phyloP scores from a whole-genome alignment of 371 early-diverging fungal species.

The Circinella umbellata region DNA sequence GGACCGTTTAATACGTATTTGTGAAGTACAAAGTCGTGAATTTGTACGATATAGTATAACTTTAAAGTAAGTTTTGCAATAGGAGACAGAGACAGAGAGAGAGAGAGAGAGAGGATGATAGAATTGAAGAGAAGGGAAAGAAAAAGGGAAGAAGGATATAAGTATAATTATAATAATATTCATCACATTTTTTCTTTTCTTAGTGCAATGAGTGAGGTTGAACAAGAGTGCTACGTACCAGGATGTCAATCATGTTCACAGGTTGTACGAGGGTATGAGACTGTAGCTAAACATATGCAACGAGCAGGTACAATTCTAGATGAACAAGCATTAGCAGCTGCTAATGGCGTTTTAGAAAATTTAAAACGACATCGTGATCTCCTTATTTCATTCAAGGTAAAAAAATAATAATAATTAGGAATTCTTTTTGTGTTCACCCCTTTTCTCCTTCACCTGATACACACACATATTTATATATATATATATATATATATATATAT shows the following conservation, averaged over 20 bases:
- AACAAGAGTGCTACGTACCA: slow-evolving; percentile 48
- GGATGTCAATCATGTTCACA: slow-evolving; percentile 57
- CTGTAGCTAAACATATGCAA: slow-evolving; percentile 52
- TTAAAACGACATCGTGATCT: slow-evolving; percentile 65
- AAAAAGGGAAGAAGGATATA: too few species aligned
- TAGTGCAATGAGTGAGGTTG: slow-evolving; percentile 57
- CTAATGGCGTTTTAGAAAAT: slow-evolving; percentile 57
- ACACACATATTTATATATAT: too few species aligned
- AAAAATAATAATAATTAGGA: neutral
- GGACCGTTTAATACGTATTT: slow-evolving; percentile 59
- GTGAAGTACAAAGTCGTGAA: slow-evolving; percentile 57
- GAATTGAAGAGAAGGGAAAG: too few species aligned
- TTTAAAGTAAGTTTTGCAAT: slow-evolving; percentile 43
- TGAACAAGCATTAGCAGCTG: slow-evolving; percentile 43
- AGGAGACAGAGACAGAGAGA: too few species aligned
- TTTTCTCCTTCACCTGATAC: neutral
- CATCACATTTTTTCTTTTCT: neutral
- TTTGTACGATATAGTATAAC: slow-evolving; percentile 51
- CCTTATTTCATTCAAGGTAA: slow-evolving; percentile 52
- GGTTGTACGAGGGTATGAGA: slow-evolving; percentile 51
- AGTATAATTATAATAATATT: neutral
- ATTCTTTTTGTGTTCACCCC: neutral
- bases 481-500: neutral
- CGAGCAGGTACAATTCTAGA: slow-evolving; percentile 46
- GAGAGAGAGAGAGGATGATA: too few species aligned